Base-by-base conservation (phyloP, 2,329 filamentous ascomycete genomes). In the Aulographum hederae region DNA sequence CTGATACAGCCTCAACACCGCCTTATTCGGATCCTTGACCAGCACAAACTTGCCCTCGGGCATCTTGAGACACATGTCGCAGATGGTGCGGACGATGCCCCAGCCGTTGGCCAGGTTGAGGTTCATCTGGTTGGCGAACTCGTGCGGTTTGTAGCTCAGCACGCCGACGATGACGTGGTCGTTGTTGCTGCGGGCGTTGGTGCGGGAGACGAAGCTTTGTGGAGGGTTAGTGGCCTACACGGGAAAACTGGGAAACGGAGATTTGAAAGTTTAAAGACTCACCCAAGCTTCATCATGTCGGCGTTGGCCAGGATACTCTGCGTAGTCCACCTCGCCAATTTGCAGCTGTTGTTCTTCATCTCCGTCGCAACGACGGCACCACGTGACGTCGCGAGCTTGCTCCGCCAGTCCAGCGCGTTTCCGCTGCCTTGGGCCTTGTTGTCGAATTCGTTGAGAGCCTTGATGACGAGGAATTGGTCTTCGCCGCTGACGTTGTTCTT, bases 301-400 rank as follows among this genome's bases (percentile, higher is more conserved):
- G 89, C 85, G 61, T 85, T 85, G 53, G 86, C 85, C 36, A 98
- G 72, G 50, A 98, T 94, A 50, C 78, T 81, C 66, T 98, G 89
- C 27, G 86, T 82, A 19, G 89, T 93, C 89, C 89, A 98, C 54
- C 89, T 69, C 36, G 89, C 89, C 39, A 98, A 75, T 67, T 98
- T 98, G 78, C 82, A 92, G 51, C 75, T 84, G 71, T 98, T 98
- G 73, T 98, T 98, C 80, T 98, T 98, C 89, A 98, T 98, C 65
- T 98, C 89, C 10, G 89, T 98, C 14, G 89, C 89, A 17, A 98
- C 79, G 27, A 98, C 86, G 35, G 89, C 89, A 73, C 89, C 89
- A 48, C 89, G 78, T 64, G 94, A 85, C 46, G 76, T 82, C 41
- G 80, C 78, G 37, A 98, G 71, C 70, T 98, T 98, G 43, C 75